Conservation (phyloP, 768 basidiomycete species). For the Mycena filopes region DNA sequence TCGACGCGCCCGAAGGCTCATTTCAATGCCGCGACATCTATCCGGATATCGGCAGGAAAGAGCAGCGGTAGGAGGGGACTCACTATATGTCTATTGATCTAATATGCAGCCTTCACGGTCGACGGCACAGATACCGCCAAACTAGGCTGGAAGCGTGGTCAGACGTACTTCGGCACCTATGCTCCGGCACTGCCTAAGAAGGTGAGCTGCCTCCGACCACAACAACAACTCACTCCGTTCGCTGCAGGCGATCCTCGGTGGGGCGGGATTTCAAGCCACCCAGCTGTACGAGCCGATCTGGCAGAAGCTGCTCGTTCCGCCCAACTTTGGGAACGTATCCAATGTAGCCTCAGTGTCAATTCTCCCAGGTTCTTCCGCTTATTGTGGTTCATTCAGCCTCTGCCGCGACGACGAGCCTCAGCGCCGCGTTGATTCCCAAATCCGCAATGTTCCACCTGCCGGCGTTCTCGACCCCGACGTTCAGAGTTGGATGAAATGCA, state of each 20-base stretch:
- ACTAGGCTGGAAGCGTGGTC: background rate
- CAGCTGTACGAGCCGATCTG: constrained; percentile 1
- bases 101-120: background rate
- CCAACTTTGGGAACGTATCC: too few relatives aligned
- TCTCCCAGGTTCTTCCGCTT: too few relatives aligned
- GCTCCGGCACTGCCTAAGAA: constrained; percentile 3
- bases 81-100: too few relatives aligned
- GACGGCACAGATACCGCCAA: background rate
- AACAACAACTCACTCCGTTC: background rate
- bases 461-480: background rate
- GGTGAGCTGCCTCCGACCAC: background rate
- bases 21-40: constrained; percentile 36
- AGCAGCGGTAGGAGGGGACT: background rate
- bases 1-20: constrained; percentile 35
- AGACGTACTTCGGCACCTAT: constrained; percentile 5
- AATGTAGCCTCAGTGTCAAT: too few relatives aligned
- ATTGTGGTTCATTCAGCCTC: too few relatives aligned
- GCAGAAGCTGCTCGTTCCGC: background rate
- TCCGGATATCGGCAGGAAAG: constrained; percentile 30
- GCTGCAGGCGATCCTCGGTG: background rate
- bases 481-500: background rate
- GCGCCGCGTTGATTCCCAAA: too few relatives aligned
- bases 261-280: background rate
- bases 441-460: background rate
- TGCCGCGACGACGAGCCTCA: too few relatives aligned